These are phyloP conservation scores for Zanthoxylum bungeanum DNA, from an alignment of 345 rosid species.

Conservation along the genomic window DNA sequence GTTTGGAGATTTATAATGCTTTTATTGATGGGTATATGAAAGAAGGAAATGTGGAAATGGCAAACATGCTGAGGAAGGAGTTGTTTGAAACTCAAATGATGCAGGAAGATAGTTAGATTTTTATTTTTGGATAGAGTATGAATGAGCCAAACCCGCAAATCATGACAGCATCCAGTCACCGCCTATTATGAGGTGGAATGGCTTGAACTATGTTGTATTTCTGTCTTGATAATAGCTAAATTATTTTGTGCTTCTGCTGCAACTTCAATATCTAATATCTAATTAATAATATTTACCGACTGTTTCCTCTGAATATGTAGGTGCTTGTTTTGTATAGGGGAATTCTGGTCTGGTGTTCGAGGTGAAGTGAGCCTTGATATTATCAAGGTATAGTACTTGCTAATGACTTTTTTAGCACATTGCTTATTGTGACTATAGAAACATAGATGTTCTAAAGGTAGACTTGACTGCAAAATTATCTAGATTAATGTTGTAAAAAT, in stretches of 20 bases:
- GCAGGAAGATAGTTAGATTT: slow-evolving; percentile 20
- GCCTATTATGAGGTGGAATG: neutral
- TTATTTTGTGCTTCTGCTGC: neutral
- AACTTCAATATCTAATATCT: neutral
- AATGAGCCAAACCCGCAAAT: neutral
- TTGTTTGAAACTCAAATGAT: slow-evolving; percentile 40
- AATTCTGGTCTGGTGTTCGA: neutral
- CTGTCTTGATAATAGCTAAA: neutral
- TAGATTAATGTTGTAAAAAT: neutral
- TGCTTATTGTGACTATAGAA: neutral
- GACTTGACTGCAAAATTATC: neutral
- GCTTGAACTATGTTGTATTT: neutral
- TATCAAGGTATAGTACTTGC: neutral
- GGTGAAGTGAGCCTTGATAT: slow-evolving; percentile 1
- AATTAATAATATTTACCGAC: neutral
- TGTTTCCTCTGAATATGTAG: neutral
- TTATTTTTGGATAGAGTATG: neutral
- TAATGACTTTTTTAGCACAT: neutral
- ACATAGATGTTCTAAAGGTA: neutral
- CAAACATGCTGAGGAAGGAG: slow-evolving; percentile 50
- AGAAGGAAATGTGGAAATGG: slow-evolving; percentile 55
- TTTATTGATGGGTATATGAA: slow-evolving; percentile 58
- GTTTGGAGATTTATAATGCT: slow-evolving; percentile 46
- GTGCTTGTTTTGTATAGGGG: neutral
- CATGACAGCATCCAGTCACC: neutral